Evolutionary conservation across 108 stramenopile species (phyloP).

Genomic region (Cyclostephanos invisitatus): DNA sequence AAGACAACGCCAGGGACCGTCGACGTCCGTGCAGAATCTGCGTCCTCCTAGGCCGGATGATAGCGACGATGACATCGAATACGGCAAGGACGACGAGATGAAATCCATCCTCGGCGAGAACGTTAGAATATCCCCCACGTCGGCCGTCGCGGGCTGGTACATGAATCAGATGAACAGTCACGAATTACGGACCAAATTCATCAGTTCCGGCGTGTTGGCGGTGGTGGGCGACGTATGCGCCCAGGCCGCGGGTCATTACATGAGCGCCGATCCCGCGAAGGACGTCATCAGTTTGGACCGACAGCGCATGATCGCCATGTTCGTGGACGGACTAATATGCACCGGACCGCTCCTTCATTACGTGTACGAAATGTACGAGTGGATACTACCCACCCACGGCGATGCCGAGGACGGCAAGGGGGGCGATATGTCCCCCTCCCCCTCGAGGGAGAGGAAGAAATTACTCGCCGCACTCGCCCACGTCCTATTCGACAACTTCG

Average conservation of each 20-base stretch:
- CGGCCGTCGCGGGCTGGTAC: constrained; percentile 34
- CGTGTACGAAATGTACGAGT: constrained; percentile 43
- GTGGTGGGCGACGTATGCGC: constrained; percentile 48
- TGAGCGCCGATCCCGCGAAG: not conserved
- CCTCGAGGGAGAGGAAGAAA: constrained; percentile 9
- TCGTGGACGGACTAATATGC: constrained; percentile 32
- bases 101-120: constrained; percentile 4
- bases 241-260: constrained; percentile 31
- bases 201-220: constrained; percentile 40
- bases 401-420: not conserved
- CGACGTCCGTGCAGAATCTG: not conserved
- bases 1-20: not conserved
- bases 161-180: constrained; percentile 41
- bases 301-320: constrained; percentile 43
- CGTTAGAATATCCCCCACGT: not conserved
- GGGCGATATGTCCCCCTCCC: not conserved
- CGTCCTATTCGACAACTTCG: constrained; percentile 46
- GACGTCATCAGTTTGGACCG: constrained; percentile 25
- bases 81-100: constrained; percentile 6
- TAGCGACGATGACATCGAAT: not conserved
- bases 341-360: constrained; percentile 47
- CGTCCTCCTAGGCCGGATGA: not conserved
- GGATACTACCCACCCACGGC: constrained; percentile 28
- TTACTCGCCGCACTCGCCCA: constrained; percentile 29
- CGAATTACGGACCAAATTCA: constrained; percentile 46